Conservation (phyloP, 179 eudicot genomes). For the Patellifolia procumbens region DNA sequence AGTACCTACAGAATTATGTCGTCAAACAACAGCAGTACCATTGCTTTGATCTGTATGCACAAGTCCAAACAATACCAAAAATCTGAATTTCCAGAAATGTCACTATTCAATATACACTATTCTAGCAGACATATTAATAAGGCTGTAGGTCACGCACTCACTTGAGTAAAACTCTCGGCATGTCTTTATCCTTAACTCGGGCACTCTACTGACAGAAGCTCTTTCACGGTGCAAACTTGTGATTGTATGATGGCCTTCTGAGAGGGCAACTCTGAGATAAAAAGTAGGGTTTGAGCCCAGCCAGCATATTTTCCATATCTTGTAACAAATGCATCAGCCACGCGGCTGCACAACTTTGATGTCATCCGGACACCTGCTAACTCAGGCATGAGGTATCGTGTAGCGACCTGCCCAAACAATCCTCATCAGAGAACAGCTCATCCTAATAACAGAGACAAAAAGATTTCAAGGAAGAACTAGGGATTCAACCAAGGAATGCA, state of each 20-base stretch:
- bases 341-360: conserved; percentile 60
- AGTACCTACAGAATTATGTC: not conserved
- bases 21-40: not conserved
- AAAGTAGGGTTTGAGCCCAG: conserved; percentile 95
- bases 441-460: not conserved
- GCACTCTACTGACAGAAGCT: conserved; percentile 21
- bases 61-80: not conserved
- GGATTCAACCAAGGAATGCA: not conserved
- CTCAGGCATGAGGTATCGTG: conserved; percentile 83
- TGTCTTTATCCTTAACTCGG: conserved; percentile 10
- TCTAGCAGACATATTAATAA: not conserved
- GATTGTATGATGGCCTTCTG: conserved; percentile 64
- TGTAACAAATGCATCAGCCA: conserved; percentile 84
- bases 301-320: conserved; percentile 96
- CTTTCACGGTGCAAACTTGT: conserved; percentile 23
- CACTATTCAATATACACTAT: not conserved
- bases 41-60: not conserved
- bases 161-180: not conserved
- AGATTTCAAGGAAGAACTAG: not conserved
- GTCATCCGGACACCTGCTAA: conserved; percentile 75
- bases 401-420: conserved; percentile 60
- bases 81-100: not conserved
- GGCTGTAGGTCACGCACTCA: not conserved
- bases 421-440: not conserved
- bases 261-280: conserved; percentile 89